Evolutionary conservation across 352 stramenopile species (phyloP), one percentile per base, ranked within the genome.

Genomic region (Paralagenidium karlingii): DNA sequence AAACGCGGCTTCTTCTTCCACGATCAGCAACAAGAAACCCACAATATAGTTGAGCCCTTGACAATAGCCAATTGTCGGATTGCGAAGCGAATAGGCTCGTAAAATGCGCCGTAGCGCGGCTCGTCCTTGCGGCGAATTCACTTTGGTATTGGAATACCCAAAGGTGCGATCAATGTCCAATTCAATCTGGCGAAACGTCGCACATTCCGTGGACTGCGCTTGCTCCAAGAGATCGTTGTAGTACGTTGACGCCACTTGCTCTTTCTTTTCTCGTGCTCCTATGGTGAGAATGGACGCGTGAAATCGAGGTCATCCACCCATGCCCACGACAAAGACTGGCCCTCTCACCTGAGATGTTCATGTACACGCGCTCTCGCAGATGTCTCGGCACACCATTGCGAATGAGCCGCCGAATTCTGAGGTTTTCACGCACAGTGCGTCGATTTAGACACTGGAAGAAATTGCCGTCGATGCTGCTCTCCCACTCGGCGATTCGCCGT

Each of bases 11-110:
- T 95, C 82, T 63, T 96, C 84, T 32, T 86, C 77, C 12, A 83
- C 60, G 8, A 74, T 52, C 5, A 93, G 51, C 42, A 78, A 63
- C 24, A 94, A 45, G 48, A 93, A 86, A 7, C 68, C 81, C n/a
- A 86, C 81, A 30, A 94, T 81, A 54, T 90, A 94, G 41, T 94
- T 94, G 22, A 94, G 41, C 28, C 76, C 76, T 56, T 94, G 82
- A 24, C 80, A 94, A 45, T 94, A 94, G 2, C 82, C 82, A 13
- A 94, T 48, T 1, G 51, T 48, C 12, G 80, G 59, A 40, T 94
- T 91, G 10, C 63, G 68, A 8, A 91, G 55, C 18, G 75, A 89
- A 34, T 91, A 94, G 0, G 75, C 70, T 39, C 67, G 62, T 8
- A 95, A 56, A 27, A 94, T 61, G 0, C 80, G 74, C 3, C 70